Base-by-base conservation (phyloP, 1,284 basidiomycete species). In the Apiotrichum gamsii region DNA sequence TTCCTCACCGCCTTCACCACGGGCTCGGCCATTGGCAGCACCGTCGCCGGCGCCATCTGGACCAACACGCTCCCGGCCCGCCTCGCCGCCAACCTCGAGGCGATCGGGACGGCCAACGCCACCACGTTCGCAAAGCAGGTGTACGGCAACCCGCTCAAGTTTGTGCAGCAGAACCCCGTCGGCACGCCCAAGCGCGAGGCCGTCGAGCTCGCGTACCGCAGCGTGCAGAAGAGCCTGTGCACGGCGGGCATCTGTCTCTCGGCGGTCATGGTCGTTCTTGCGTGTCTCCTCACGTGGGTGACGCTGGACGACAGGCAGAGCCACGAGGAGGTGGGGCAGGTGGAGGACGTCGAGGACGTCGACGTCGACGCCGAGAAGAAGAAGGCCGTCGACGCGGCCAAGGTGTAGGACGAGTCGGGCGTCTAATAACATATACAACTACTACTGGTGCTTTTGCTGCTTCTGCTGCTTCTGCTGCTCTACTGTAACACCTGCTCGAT, bases 11-110 rank as follows among this genome's bases (percentile, higher is more conserved):
- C 47, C 42, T 8, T 20, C 8, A 5, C 11, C 4, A 19, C 38
- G 16, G 3, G 24, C 2, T 16, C 4, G n/a, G 11, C 30, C 19
- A 20, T 10, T 15, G 72, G 68, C 25, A 64, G 73, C 47, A 71
- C 71, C 1, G 51, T 59, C 0, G 64, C 68, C 14, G 71, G 72
- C 14, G 67, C 61, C 11, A 69, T 72, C 44, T 72, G 70, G 70
- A 59, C 52, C 34, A 58, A 61, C 48, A 50, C 36, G 23, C 35
- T 65, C 31, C 63, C 63, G 14, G 38, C 32, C 11, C 52, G 59
- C 42, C 46, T 63, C 8, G 32, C 33, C 16, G 39, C 36, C 3
- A 43, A 45, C 2, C 47, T 64, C 34, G 31, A n/a, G 18, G 32
- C 40, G 11, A 40, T 39, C 18, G 54, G 46, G 4, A 51, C 71